Evolutionary conservation across 2,329 filamentous ascomycete species (phyloP).

Genomic region (Simplicillium sp.): DNA sequence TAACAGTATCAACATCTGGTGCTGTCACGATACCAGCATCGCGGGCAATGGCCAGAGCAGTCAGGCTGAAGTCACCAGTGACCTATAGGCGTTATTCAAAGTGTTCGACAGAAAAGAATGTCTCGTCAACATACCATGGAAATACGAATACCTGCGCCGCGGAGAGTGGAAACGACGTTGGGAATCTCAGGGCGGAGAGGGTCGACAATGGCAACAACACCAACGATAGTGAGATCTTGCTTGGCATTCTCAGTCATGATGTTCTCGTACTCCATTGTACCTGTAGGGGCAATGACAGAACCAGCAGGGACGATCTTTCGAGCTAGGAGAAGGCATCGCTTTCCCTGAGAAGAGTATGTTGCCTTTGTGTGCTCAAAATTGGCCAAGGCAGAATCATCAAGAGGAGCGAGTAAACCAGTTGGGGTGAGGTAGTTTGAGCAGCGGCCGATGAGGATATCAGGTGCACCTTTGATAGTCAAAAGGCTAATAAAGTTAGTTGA

Average conservation of each 20-base stretch:
- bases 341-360: conserved; percentile 58
- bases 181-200: conserved; percentile 67
- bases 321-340: conserved; percentile 57
- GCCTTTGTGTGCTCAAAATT: conserved; percentile 54
- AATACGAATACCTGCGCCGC: conserved; percentile 62
- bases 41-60: conserved; percentile 61
- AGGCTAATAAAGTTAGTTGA: conserved; percentile 25
- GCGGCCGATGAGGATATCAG: conserved; percentile 60
- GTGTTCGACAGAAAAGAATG: conserved; percentile 1
- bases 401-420: conserved; percentile 40
- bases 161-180: conserved; percentile 54
- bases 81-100: conserved; percentile 31
- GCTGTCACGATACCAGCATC: conserved; percentile 63
- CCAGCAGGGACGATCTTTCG: conserved; percentile 43
- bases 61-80: conserved; percentile 69
- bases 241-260: conserved; percentile 44
- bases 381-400: conserved; percentile 34
- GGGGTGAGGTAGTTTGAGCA: conserved; percentile 48
- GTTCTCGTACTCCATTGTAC: conserved; percentile 38
- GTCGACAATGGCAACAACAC: conserved; percentile 70
- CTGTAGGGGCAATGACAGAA: conserved; percentile 26
- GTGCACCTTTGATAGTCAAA: conserved; percentile 71
- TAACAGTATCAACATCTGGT: conserved; percentile 41
- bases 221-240: conserved; percentile 57
- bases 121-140: conserved; percentile 50